These are phyloP conservation scores for Echinochloa phyllopogon DNA, from an alignment of 176 grass and related monocot species.

Conservation along the genomic window DNA sequence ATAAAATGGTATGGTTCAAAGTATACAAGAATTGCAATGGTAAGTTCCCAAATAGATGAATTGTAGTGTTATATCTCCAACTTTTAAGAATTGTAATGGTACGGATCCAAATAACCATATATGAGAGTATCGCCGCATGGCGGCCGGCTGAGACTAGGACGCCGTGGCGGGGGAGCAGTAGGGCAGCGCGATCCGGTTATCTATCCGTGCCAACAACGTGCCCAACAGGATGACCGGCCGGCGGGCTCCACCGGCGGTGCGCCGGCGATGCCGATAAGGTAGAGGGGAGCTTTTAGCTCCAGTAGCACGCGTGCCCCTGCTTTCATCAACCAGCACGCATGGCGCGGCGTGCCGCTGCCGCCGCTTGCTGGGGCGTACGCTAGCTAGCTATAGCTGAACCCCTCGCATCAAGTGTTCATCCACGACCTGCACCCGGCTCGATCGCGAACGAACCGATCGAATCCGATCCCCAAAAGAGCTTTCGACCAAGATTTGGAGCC, in stretches of 20 bases:
- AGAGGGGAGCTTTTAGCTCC: background rate
- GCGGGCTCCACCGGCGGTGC: background rate
- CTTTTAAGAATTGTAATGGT: no score
- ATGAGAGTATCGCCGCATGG: background rate
- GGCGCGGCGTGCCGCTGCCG: background rate
- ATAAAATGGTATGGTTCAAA: no score
- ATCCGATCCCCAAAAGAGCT: slow-evolving; percentile 43
- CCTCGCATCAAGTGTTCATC: background rate
- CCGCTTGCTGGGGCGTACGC: background rate
- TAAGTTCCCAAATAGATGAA: no score
- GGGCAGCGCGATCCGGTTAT: background rate
- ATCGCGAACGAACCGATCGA: slow-evolving; percentile 19
- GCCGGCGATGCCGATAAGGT: slow-evolving; percentile 13
- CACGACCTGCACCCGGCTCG: background rate
- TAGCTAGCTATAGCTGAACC: background rate
- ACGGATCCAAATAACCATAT: no score
- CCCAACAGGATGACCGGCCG: background rate
- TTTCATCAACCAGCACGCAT: slow-evolving; percentile 6
- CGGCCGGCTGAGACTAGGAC: background rate
- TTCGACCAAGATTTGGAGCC: slow-evolving; percentile 34
- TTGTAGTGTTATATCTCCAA: no score
- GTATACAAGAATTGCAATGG: no score
- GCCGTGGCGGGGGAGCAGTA: background rate
- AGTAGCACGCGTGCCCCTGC: background rate
- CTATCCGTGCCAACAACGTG: background rate